Base-by-base conservation (phyloP, 2,329 filamentous ascomycete genomes). In the Anthostomella pinea region DNA sequence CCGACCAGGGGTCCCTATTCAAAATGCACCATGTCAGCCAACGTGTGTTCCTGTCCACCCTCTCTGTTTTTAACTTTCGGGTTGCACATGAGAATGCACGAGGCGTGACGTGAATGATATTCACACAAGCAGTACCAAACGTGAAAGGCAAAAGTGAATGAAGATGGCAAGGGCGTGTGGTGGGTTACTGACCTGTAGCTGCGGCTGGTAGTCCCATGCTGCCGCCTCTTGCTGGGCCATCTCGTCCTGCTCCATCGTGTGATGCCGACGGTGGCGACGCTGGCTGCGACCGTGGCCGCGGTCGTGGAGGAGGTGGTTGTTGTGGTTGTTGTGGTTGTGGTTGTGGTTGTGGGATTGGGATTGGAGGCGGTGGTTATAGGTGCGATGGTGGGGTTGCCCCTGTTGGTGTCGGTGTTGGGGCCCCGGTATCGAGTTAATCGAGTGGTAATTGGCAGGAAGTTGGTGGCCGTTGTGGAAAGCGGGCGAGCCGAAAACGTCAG, bases 1-100 rank as follows among this genome's bases (percentile, higher is more conserved):
- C 88, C 86, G 48, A 97, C 85, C 32, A 90, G 72, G 43, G 87
- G 86, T 38, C 88, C 89, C 91, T 96, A 57, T 47, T 35, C n/a
- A n/a, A n/a, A n/a, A n/a, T n/a, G n/a, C n/a, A n/a, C n/a, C n/a
- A n/a, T n/a, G n/a, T n/a, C n/a, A n/a, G n/a, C n/a, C n/a, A n/a
- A n/a, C n/a, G n/a, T n/a, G n/a, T n/a, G n/a, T n/a, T n/a, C n/a
- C n/a, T n/a, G n/a, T n/a, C n/a, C n/a, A n/a, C n/a, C n/a, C n/a
- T n/a, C n/a, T n/a, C n/a, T n/a, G n/a, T n/a, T n/a, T n/a, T n/a
- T n/a, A n/a, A n/a, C n/a, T n/a, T n/a, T n/a, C n/a, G n/a, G n/a
- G 43, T 25, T 31, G 33, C 18, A 15, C 10, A 36, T 21, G 33
- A 25, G 23, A 29, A 34, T 45, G 47, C 41, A 35, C 29, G 26